Evolutionary conservation across 768 basidiomycete species (phyloP).

Genomic region (Udeniomyces megalosporus): DNA sequence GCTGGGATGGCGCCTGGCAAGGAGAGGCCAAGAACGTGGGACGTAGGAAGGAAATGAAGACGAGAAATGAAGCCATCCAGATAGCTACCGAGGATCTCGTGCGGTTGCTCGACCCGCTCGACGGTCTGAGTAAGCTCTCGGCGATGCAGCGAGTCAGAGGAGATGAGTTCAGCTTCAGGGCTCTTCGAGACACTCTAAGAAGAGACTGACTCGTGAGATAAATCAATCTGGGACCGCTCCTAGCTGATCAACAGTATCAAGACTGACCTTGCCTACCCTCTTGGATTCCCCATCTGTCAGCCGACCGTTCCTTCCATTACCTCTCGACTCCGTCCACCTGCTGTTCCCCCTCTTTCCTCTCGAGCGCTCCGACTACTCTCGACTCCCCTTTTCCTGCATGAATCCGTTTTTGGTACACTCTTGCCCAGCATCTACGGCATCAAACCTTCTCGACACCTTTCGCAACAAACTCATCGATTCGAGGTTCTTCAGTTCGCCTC

Average conservation of each 20-base stretch:
- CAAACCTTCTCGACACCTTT: background rate
- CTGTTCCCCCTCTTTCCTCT: background rate
- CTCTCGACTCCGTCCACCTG: too few species aligned
- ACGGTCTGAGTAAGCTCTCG: background rate
- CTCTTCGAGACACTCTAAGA: background rate
- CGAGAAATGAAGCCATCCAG: background rate
- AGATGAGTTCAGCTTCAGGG: background rate
- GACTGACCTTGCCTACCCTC: too few species aligned
- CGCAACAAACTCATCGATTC: background rate
- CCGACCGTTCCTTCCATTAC: too few species aligned
- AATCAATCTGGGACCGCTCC: too few species aligned
- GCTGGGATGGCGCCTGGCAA: background rate
- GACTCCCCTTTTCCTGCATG: conserved; percentile 1
- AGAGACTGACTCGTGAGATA: too few species aligned
- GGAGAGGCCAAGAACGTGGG: background rate
- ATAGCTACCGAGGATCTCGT: background rate
- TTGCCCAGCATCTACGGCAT: background rate
- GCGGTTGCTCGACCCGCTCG: background rate
- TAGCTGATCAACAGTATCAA: too few species aligned
- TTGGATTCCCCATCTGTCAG: too few species aligned
- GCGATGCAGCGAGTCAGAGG: background rate
- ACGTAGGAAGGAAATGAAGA: background rate
- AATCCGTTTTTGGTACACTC: background rate
- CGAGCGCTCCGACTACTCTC: background rate
- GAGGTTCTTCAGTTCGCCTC: conserved; percentile 1